phyloP scores from a whole-genome alignment of 2,329 filamentous ascomycete genomes.

The Cordyceps cateniannulata region DNA sequence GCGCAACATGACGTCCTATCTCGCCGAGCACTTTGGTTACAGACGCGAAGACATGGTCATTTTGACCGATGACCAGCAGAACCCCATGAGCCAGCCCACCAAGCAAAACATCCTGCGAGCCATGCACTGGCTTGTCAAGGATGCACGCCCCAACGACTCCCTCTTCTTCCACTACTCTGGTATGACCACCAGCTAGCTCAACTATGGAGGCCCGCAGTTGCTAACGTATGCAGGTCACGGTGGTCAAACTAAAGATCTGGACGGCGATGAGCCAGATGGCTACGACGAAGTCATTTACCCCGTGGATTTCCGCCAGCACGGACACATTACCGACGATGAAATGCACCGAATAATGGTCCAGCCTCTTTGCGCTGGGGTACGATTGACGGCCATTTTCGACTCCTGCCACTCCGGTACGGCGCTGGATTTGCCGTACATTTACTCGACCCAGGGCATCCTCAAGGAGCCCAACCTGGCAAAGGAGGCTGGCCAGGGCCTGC shows the following conservation, averaged over 20 bases:
- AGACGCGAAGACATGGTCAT: conserved; percentile 96
- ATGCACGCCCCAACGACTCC: conserved; percentile 85
- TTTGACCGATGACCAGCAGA: conserved; percentile 93
- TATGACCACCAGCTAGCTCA: conserved; percentile 32
- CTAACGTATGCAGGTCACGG: conserved; percentile 53
- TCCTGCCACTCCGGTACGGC: conserved; percentile 63
- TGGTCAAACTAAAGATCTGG: conserved; percentile 72
- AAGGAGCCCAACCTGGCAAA: conserved; percentile 64
- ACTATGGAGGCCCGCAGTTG: background rate
- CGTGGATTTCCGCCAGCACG: conserved; percentile 71
- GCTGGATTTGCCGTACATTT: conserved; percentile 61
- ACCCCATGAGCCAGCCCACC: conserved; percentile 93
- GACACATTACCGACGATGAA: conserved; percentile 77
- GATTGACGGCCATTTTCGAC: conserved; percentile 57
- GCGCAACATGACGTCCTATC: conserved; percentile 89
- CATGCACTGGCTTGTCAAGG: conserved; percentile 98
- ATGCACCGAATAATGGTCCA: conserved; percentile 69
- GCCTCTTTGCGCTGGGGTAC: conserved; percentile 48
- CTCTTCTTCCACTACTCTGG: conserved; percentile 97
- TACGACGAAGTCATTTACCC: conserved; percentile 82
- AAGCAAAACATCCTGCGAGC: conserved; percentile 92
- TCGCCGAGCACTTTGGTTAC: conserved; percentile 85
- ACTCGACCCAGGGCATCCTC: conserved; percentile 61
- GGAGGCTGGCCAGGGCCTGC: conserved; percentile 58
- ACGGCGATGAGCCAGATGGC: conserved; percentile 75